Conservation (phyloP, 2,329 filamentous ascomycete species). For the Colletotrichum truncatum region DNA sequence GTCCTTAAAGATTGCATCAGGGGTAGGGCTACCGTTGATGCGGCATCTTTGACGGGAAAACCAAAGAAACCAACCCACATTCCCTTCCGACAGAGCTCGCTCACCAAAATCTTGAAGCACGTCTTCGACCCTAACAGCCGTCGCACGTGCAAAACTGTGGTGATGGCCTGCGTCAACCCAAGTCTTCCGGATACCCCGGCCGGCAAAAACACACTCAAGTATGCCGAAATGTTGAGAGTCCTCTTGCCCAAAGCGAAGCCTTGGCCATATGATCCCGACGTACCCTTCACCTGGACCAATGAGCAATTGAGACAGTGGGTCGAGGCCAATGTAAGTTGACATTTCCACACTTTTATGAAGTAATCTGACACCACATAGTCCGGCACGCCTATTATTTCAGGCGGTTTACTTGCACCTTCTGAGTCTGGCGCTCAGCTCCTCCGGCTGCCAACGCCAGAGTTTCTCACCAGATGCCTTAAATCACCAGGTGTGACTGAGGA, state of each 20-base stretch:
- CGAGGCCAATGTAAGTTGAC: constrained; percentile 48
- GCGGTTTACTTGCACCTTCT: constrained; percentile 45
- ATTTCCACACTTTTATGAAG: background rate
- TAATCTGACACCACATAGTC: constrained; percentile 40
- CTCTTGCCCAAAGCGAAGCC: constrained; percentile 40
- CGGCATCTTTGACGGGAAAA: constrained; percentile 17
- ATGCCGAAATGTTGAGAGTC: constrained; percentile 56
- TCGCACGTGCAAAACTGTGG: constrained; percentile 51
- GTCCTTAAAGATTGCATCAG: constrained; percentile 63
- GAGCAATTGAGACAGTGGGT: constrained; percentile 50
- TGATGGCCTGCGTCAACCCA: constrained; percentile 58
- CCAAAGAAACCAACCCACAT: constrained; percentile 47
- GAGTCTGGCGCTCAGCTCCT: constrained; percentile 53
- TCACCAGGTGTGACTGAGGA: constrained; percentile 44
- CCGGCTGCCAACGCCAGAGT: constrained; percentile 48
- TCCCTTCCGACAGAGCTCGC: constrained; percentile 55
- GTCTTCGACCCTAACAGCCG: constrained; percentile 53
- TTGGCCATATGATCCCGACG: constrained; percentile 35
- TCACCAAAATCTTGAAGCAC: constrained; percentile 59
- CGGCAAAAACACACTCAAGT: constrained; percentile 58
- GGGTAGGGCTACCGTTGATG: constrained; percentile 48
- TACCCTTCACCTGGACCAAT: constrained; percentile 51
- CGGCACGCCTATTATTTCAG: constrained; percentile 45
- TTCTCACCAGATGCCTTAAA: constrained; percentile 50
- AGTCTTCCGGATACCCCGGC: constrained; percentile 52